phyloP scores from a whole-genome alignment of 2,329 filamentous ascomycete species.

The Sporothrix schenckii region DNA sequence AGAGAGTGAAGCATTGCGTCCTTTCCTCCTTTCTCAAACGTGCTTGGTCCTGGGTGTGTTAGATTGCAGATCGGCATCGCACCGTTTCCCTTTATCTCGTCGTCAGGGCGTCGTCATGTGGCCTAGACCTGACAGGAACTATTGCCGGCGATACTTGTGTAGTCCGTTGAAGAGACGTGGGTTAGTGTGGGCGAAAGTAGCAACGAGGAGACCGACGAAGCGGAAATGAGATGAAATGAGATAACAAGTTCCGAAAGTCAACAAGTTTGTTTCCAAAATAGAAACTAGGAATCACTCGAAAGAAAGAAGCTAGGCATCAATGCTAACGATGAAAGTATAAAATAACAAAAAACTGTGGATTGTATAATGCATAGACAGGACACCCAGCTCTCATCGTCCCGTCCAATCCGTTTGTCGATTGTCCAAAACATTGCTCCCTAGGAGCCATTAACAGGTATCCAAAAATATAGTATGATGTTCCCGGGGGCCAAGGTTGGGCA shows the following conservation, averaged over 20 bases:
- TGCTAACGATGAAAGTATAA: background rate
- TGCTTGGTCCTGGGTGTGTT: background rate
- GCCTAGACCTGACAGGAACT: background rate
- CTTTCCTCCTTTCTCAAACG: background rate
- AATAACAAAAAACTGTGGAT: background rate
- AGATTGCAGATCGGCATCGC: background rate
- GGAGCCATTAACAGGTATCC: background rate
- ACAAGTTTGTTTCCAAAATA: background rate
- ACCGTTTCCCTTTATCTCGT: background rate
- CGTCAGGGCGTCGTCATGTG: slow-evolving; percentile 17
- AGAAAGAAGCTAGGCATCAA: background rate
- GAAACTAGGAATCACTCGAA: background rate
- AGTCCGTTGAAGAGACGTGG: background rate
- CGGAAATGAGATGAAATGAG: slow-evolving; percentile 6
- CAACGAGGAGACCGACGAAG: background rate
- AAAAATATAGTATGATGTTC: background rate
- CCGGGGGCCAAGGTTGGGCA: background rate
- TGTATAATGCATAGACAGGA: background rate
- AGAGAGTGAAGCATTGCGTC: too few relatives aligned
- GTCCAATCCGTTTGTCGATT: too few relatives aligned
- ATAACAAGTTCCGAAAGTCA: background rate
- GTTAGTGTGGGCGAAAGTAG: background rate
- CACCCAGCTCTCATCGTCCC: background rate
- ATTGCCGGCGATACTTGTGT: background rate
- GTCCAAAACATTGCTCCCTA: background rate